Percentiles rank a stretch among this genome's conserved stretches.
Evolutionary conservation across 495 filamentous ascomycete genomes (phyloP).

Genomic region (Hyaloscypha hepaticicola): DNA sequence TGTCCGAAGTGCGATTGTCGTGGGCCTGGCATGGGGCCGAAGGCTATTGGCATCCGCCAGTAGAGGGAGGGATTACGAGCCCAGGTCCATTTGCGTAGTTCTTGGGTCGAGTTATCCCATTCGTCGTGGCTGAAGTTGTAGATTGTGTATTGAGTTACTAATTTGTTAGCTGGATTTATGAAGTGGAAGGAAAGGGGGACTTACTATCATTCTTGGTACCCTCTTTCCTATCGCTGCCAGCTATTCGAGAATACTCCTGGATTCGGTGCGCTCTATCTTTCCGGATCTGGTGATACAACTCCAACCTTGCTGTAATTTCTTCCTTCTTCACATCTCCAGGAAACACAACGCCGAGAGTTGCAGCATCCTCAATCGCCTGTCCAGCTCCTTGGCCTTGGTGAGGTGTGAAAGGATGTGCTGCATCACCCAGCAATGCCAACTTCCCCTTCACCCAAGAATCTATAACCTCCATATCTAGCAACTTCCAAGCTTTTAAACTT

Average conservation of each 20-base stretch:
- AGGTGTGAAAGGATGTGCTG: slow-evolving; percentile 57
- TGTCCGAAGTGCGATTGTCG: slow-evolving; percentile 40
- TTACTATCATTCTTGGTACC: slow-evolving; percentile 37
- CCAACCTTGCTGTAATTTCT: slow-evolving; percentile 48
- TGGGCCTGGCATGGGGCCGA: slow-evolving; percentile 57
- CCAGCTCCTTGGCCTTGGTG: slow-evolving; percentile 55
- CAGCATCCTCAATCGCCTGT: slow-evolving; percentile 61
- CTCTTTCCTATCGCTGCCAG: slow-evolving; percentile 40
- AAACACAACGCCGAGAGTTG: slow-evolving; percentile 52
- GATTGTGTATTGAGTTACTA: slow-evolving; percentile 48
- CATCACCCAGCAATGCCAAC: slow-evolving; percentile 58
- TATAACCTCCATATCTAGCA: slow-evolving; percentile 58
- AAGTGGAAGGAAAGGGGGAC: slow-evolving; percentile 2
- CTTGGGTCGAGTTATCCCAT: slow-evolving; percentile 50
- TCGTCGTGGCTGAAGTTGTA: slow-evolving; percentile 64
- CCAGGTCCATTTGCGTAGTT: slow-evolving; percentile 48
- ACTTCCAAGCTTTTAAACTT: slow-evolving; percentile 55
- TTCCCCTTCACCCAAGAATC: slow-evolving; percentile 50
- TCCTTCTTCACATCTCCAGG: slow-evolving; percentile 38
- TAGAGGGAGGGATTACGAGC: slow-evolving; percentile 33
- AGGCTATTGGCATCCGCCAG: slow-evolving; percentile 54
- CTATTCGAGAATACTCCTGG: slow-evolving; percentile 51
- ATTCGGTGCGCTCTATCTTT: slow-evolving; percentile 53
- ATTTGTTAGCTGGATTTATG: not conserved
- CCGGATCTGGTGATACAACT: slow-evolving; percentile 53